These are phyloP conservation scores for Sclerotinia borealis DNA, from an alignment of 2,329 filamentous ascomycete species.

Conservation along the genomic window DNA sequence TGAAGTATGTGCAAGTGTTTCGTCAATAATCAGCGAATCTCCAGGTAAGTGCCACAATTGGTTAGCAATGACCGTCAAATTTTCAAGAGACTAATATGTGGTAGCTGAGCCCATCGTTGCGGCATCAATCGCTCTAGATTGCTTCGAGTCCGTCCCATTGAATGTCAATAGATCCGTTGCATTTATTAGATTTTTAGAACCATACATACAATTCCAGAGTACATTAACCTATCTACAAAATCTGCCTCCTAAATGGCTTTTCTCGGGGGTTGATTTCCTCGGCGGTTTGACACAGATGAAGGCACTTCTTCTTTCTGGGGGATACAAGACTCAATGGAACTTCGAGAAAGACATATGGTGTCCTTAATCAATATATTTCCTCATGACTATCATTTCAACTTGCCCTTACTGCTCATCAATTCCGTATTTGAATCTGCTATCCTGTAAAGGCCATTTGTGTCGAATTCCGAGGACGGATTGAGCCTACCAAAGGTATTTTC, in stretches of 20 bases:
- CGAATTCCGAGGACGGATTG: slow-evolving; percentile 52
- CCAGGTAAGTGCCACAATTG: not conserved
- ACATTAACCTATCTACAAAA: slow-evolving; percentile 37
- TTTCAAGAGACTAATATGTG: not conserved
- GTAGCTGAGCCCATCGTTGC: slow-evolving; percentile 6
- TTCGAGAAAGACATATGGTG: slow-evolving; percentile 47
- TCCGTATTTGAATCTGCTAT: slow-evolving; percentile 30
- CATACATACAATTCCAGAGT: slow-evolving; percentile 27
- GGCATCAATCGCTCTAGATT: slow-evolving; percentile 20
- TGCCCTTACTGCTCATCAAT: slow-evolving; percentile 45
- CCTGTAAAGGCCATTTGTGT: slow-evolving; percentile 41
- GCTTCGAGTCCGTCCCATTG: slow-evolving; percentile 25
- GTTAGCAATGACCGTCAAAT: not conserved
- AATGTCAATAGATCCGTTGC: slow-evolving; percentile 18
- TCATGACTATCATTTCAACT: slow-evolving; percentile 60
- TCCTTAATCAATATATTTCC: slow-evolving; percentile 46
- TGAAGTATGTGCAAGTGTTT: not conserved
- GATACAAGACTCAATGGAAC: slow-evolving; percentile 41
- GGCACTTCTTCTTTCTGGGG: slow-evolving; percentile 14
- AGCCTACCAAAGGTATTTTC: slow-evolving; percentile 50
- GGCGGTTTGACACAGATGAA: slow-evolving; percentile 36
- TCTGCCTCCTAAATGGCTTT: slow-evolving; percentile 44
- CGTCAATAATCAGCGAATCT: not conserved
- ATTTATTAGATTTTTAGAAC: slow-evolving; percentile 22
- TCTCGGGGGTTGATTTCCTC: slow-evolving; percentile 35